phyloP scores from a whole-genome alignment of 352 stramenopile species.

The Pythium monospermum region DNA sequence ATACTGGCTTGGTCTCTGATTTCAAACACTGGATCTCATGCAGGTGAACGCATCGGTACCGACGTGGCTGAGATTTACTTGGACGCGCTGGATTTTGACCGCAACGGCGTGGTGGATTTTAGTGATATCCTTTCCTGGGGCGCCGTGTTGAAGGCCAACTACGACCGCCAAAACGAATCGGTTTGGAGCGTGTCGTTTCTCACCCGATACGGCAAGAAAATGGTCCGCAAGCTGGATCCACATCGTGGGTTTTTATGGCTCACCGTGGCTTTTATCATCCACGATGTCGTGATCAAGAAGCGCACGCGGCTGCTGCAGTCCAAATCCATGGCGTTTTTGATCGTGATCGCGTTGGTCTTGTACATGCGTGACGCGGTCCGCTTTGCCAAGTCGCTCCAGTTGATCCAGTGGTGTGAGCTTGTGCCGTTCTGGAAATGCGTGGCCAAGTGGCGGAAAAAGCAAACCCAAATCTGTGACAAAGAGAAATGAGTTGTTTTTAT shows the following conservation, averaged over 20 bases:
- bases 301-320: constrained; percentile 14
- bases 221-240: constrained; percentile 14
- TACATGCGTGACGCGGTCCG: constrained; percentile 16
- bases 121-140: constrained; percentile 71
- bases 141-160: constrained; percentile 64
- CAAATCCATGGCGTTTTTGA: constrained; percentile 9
- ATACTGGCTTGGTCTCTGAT: background rate
- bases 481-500: constrained; percentile 1
- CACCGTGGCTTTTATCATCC: constrained; percentile 18
- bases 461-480: background rate
- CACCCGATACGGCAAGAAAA: background rate
- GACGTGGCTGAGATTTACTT: constrained; percentile 53
- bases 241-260: constrained; percentile 24
- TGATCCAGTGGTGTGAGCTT: constrained; percentile 16
- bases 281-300: constrained; percentile 14
- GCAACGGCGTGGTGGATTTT: constrained; percentile 71
- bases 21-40: background rate
- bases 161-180: constrained; percentile 24
- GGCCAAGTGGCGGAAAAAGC: constrained; percentile 14
- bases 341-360: constrained; percentile 7
- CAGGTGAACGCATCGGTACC: constrained; percentile 54
- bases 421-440: constrained; percentile 16
- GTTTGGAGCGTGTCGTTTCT: constrained; percentile 15
- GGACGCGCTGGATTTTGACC: constrained; percentile 67
- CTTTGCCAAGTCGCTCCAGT: background rate